These are phyloP conservation scores for Keqinozyma sinolaborantium DNA, from an alignment of 1,139 yeast species.

Conservation along the genomic window DNA sequence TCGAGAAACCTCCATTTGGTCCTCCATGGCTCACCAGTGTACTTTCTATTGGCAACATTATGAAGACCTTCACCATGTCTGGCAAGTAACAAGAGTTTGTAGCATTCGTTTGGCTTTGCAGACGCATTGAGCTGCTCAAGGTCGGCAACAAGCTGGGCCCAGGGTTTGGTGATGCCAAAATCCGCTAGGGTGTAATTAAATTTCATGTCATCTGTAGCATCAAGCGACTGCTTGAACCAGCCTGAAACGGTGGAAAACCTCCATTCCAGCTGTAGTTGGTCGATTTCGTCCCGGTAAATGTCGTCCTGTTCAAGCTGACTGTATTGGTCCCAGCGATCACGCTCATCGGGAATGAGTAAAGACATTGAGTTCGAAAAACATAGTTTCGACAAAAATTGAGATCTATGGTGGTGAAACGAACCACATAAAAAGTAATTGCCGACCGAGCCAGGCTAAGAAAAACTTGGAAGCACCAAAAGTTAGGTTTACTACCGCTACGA, in stretches of 20 bases:
- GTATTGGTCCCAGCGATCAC: constrained; percentile 36
- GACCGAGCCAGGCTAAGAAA: no score
- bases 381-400: constrained; percentile 3
- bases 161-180: constrained; percentile 45
- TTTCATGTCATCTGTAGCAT: constrained; percentile 40
- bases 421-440: no score
- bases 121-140: constrained; percentile 34
- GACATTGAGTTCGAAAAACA: constrained; percentile 12
- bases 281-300: constrained; percentile 15
- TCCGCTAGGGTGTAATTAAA: constrained; percentile 46
- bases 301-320: constrained; percentile 30
- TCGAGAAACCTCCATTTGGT: constrained; percentile 53
- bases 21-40: constrained; percentile 58
- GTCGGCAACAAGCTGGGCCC: constrained; percentile 38
- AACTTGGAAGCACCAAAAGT: no score
- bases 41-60: constrained; percentile 55
- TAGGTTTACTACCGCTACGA: no score
- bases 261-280: constrained; percentile 26
- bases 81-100: constrained; percentile 60
- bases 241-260: constrained; percentile 43
- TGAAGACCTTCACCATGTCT: constrained; percentile 82
- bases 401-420: no score
- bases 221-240: constrained; percentile 49
- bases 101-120: constrained; percentile 28
- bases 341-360: constrained; percentile 23